These are phyloP conservation scores for Ophiostoma fasciatum DNA, from an alignment of 2,329 filamentous ascomycete species.

Conservation along the genomic window DNA sequence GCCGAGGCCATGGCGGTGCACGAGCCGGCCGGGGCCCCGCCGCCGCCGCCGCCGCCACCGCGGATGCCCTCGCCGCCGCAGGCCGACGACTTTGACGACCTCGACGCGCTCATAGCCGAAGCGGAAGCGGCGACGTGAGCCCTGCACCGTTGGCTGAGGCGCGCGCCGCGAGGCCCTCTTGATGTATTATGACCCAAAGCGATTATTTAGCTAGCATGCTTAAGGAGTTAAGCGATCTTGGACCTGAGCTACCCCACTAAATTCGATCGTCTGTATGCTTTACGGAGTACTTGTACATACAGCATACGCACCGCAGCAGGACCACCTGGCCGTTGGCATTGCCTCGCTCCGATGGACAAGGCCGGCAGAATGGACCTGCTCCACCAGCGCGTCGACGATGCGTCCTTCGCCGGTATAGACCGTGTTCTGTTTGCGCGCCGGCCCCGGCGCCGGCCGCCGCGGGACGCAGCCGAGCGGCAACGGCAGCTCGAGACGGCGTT, in stretches of 20 bases:
- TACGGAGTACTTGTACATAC: no score
- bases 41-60: slow-evolving; percentile 10
- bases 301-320: no score
- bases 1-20: slow-evolving; percentile 27
- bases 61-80: neutral
- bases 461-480: slow-evolving; percentile 41
- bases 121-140: slow-evolving; percentile 16
- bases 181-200: no score
- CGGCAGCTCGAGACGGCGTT: slow-evolving; percentile 60
- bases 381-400: slow-evolving; percentile 4
- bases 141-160: no score
- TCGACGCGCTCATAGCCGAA: slow-evolving; percentile 29
- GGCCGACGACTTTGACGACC: slow-evolving; percentile 21
- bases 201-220: no score
- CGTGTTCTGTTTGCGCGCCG: slow-evolving; percentile 7
- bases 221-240: no score
- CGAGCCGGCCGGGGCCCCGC: slow-evolving; percentile 3
- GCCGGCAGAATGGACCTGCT: slow-evolving; percentile 7
- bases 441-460: neutral
- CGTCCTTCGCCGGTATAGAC: slow-evolving; percentile 6
- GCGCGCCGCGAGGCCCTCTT: no score
- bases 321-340: no score
- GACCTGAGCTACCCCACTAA: no score
- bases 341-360: no score
- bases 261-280: no score